Base-by-base conservation (phyloP, 176 grass and related monocot genomes). In the Stipa capillata region DNA sequence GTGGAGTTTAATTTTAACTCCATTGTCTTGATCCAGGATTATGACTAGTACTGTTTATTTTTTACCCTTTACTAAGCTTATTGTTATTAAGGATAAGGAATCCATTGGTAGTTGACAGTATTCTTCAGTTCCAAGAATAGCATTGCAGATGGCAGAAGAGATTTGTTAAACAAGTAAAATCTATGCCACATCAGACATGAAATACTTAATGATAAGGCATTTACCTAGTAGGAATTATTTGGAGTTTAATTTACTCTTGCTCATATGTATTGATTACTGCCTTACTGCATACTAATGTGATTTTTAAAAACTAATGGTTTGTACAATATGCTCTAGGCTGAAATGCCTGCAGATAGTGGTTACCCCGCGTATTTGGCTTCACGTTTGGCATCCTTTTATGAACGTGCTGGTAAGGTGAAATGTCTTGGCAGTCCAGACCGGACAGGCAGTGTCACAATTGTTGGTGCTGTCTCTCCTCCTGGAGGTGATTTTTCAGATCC, bases 311-410 rank as follows among this genome's bases (percentile, higher is more conserved):
- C 85, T 87, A 69, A 87, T 37, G n/a, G 10, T 78, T 16, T 28
- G 54, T 51, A 72, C 55, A 64, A 61, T 82, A 57, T 69, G 17
- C 66, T 54, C 35, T 85, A 98, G 96, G 96, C 96, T 93, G 96
- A 99, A 83, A 99, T 99, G 96, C 96, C 96, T 82, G 96, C 96
- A 13, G 96, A 99, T 53, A 99, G 96, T 95, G 96, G 96, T 74
- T 99, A 99, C 78, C 96, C 96, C 68, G 96, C 96, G 16, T 99
- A 99, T 76, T 89, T 99, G 88, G 96, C 96, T 71, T 84, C 96
- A 83, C 90, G 96, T 64, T 74, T 99, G 70, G 96, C 96, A 51
- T 99, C 96, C 29, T 99, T 99, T 53, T 99, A 99, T 61, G 96
- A 99, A 76, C 96, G 96, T 85, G 96, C 96, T 65, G 96, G 96